Percentiles rank a stretch among this genome's conserved stretches.
Conservation (phyloP, 1,284 basidiomycete genomes). For the Fomitiporia mediterranea region DNA sequence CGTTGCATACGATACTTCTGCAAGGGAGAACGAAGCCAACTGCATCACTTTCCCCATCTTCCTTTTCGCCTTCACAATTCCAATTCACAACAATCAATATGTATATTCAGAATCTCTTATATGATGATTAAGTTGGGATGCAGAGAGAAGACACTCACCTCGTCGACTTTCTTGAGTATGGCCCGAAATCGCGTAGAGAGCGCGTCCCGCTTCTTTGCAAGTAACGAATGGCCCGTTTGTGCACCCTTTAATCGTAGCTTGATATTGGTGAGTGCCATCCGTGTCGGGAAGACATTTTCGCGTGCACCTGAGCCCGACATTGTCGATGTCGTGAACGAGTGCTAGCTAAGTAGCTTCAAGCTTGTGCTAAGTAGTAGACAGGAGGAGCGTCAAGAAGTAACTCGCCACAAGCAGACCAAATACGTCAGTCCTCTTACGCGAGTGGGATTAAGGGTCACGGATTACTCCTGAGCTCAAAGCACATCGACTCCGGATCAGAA, state of each 20-base stretch:
- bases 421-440: no score
- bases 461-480: no score
- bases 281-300: conserved; percentile 91
- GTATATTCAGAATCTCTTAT: background rate
- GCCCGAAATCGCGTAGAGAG: conserved; percentile 88
- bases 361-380: no score
- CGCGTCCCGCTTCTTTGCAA: conserved; percentile 97
- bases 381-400: no score
- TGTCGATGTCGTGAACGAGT: background rate
- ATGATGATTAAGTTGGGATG: background rate
- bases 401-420: no score
- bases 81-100: no score
- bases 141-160: conserved; percentile 49
- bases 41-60: conserved; percentile 99
- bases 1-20: conserved; percentile 96
- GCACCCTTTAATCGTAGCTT: conserved; percentile 94
- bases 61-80: conserved; percentile 79
- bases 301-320: conserved; percentile 90
- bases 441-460: no score
- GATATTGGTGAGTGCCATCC: conserved; percentile 92
- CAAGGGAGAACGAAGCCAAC: conserved; percentile 95
- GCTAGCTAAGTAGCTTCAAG: no score
- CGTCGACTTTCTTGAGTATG: conserved; percentile 90
- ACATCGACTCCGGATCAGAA: no score
- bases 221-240: conserved; percentile 93